Base-by-base conservation (phyloP, 306 rosid species). In the Styphnolobium japonicum region DNA sequence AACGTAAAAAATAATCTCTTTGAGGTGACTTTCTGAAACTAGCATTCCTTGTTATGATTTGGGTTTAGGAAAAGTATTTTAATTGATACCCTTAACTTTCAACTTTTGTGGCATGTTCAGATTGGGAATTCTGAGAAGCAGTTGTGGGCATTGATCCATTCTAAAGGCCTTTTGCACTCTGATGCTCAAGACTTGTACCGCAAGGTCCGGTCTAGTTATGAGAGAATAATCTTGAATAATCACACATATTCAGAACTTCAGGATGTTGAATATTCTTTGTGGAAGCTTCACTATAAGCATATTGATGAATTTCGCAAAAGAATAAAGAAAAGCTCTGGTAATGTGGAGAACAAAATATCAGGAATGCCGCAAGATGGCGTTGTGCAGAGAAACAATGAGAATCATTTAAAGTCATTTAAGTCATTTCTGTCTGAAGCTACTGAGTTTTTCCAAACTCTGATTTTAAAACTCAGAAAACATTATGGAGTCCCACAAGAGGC, bases 201-300 rank as follows among this genome's bases (percentile, higher is more conserved):
- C 53, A 90, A 80, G 66, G 91, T 93, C 67, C 87, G 96, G 7
- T 84, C 84, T 49, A 67, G 84, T 82, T 95, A 88, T 56, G 98
- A 93, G 91, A 89, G 82, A 76, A 77, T 79, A 78, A 79, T 95
- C 46, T 74, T 89, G 71, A 77, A 53, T 14, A 84, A 84, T 84
- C 62, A 18, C 42, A 88, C 80, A 5, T 87, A 39, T 43, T 60
- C 82, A 46, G 97, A 91, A 74, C 91, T 95, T 80, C 98, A 93
- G 85, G 99, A 91, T 84, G 82, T 87, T n/a, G 99, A 95, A 80
- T 95, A 90, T 83, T 90, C 90, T 81, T 79, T 95, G 87, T 95
- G 99, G 99, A 95, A 90, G 89, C 93, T 95, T 55, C 94, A 93
- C 84, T 95, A 95, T 80, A 95, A 93, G 93, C 96, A 87, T 57